Base-by-base conservation (phyloP, 2,329 filamentous ascomycete genomes). In the Stagonosporopsis vannaccii region DNA sequence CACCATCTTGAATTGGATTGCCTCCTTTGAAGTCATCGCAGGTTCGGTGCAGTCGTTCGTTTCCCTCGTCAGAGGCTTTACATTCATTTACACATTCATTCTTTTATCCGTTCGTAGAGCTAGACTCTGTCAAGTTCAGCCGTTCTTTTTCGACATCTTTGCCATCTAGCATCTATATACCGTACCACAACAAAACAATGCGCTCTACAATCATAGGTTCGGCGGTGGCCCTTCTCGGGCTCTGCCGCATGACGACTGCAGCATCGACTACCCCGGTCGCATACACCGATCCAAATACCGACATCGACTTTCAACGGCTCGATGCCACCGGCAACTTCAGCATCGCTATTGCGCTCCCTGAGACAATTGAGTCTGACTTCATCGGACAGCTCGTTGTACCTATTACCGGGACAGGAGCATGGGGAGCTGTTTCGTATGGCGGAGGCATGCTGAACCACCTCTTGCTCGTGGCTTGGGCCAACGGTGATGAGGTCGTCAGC, bases 391-490 rank as follows among this genome's bases (percentile, higher is more conserved):
- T 60, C 50, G 58, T 60, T 17, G 58, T 60, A 13, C 54, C 56
- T 20, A 59, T 44, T 22, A 49, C 11, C 22, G 37, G 46, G 30
- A 50, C 28, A 33, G 53, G 53, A 56, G 53, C 36, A 58, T 86
- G 81, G 77, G 79, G 77, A 44, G 82, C 80, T 55, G 74, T 83
- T 22, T 80, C 78, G 19, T 70, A 84, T 26, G 76, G 77, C 8
- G 79, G 80, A 4, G 65, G 70, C 23, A 85, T 85, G 83, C 61
- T 78, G 30, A 66, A 75, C 37, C 77, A 80, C 35, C 75, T 85
- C 7, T 73, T 85, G 30, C 69, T 84, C 13, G 73, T 80, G 0
- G 79, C 80, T 15, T 85, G 82, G 80, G 78, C 81, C 4, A 80
- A 81, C 51, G 78, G 75, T 2, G 72, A 80, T 37, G 68, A 74